Conservation (phyloP, 2,329 filamentous ascomycete genomes). For the Seiridium cupressi region DNA sequence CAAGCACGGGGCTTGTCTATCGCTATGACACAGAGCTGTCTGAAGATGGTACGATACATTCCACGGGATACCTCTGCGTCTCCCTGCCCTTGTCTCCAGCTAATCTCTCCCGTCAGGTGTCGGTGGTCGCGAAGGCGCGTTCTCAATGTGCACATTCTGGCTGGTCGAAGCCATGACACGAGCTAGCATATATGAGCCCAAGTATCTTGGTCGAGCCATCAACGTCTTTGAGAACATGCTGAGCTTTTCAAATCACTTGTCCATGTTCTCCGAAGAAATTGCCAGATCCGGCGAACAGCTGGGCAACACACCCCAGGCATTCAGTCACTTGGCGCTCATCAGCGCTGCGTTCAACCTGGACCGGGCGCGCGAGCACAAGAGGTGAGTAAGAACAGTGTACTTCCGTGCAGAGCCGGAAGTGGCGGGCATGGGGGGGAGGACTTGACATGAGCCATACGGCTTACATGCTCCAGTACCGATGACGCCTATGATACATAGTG, state of each 20-base stretch:
- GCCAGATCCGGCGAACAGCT: conserved; percentile 72
- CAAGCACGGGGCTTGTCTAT: conserved; percentile 72
- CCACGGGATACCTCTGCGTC: neutral
- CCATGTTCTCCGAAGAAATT: conserved; percentile 80
- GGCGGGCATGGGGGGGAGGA: too few species aligned
- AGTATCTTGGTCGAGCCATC: conserved; percentile 60
- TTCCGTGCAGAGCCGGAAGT: neutral
- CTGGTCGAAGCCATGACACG: conserved; percentile 75
- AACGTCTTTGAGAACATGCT: conserved; percentile 78
- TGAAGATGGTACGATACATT: conserved; percentile 58
- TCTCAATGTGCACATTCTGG: conserved; percentile 83
- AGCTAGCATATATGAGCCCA: conserved; percentile 62
- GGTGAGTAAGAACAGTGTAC: neutral
- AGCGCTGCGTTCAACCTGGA: conserved; percentile 77
- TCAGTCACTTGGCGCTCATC: conserved; percentile 73
- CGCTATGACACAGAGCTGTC: conserved; percentile 69
- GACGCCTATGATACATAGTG: neutral
- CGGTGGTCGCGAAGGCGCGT: conserved; percentile 72
- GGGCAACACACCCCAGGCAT: conserved; percentile 78
- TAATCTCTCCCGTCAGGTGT: conserved; percentile 35
- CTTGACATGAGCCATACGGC: neutral
- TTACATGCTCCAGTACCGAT: neutral
- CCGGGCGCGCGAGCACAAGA: conserved; percentile 38
- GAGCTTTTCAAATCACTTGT: conserved; percentile 71
- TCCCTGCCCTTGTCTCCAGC: neutral